A percentile compares a stretch with the other conserved stretches of the same genome.
Evolutionary conservation across 495 filamentous ascomycete genomes (phyloP).

Genomic region (Penicillium coffeae): DNA sequence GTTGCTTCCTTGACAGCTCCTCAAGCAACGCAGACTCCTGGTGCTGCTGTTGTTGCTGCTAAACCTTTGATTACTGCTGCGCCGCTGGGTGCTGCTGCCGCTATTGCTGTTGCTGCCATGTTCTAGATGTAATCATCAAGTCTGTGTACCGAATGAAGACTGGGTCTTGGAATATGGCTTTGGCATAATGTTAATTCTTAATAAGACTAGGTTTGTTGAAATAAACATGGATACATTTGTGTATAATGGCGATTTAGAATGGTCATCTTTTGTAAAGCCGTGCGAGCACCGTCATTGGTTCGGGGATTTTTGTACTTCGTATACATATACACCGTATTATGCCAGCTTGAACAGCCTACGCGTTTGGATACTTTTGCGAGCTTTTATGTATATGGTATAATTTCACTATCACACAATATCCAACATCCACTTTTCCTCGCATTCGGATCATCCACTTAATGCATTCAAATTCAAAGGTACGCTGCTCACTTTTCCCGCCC

Average conservation of each 20-base stretch:
- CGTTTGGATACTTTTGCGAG: not conserved
- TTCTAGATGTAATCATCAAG: not conserved
- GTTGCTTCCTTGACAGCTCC: conserved; percentile 3
- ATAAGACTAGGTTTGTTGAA: too few species aligned
- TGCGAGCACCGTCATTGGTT: too few species aligned
- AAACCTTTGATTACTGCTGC: conserved; percentile 16
- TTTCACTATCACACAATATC: conserved; percentile 27
- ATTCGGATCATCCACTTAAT: conserved; percentile 27
- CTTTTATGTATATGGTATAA: conserved; percentile 15
- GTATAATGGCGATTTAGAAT: too few species aligned
- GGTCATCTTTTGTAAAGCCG: too few species aligned
- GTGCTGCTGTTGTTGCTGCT: conserved; percentile 1
- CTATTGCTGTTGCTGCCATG: not conserved
- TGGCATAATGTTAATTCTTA: too few species aligned
- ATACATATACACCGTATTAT: too few species aligned
- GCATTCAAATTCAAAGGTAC: conserved; percentile 80
- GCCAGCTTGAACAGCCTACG: not conserved
- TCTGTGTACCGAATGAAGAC: too few species aligned
- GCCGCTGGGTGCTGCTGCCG: not conserved
- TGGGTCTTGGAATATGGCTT: too few species aligned
- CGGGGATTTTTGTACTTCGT: too few species aligned
- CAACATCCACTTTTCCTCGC: conserved; percentile 23
- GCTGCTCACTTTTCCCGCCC: conserved; percentile 88
- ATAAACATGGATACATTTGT: too few species aligned
- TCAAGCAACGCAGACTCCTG: conserved; percentile 4